These are phyloP conservation scores for Samsoniella hepiali DNA, from an alignment of 2,329 filamentous ascomycete species.

Conservation along the genomic window DNA sequence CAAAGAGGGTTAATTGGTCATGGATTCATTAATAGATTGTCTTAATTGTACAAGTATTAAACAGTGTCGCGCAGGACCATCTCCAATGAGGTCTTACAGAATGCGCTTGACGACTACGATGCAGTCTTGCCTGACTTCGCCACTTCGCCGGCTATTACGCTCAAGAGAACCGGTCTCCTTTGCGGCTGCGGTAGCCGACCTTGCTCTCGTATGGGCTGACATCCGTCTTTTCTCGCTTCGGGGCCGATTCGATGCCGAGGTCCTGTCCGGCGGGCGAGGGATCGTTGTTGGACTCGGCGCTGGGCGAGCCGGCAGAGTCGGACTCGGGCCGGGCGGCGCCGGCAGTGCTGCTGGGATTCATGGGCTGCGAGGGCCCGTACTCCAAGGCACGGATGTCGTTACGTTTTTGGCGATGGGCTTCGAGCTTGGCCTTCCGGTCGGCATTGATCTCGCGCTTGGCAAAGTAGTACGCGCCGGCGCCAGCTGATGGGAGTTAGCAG, in stretches of 20 bases:
- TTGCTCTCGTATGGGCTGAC: conserved; percentile 80
- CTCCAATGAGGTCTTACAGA: neutral
- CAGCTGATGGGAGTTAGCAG: conserved; percentile 53
- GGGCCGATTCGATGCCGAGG: conserved; percentile 65
- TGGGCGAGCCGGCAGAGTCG: conserved; percentile 59
- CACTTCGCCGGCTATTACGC: neutral
- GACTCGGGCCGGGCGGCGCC: conserved; percentile 31
- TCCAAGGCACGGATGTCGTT: conserved; percentile 55
- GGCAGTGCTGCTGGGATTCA: conserved; percentile 30
- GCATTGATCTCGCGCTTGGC: conserved; percentile 93
- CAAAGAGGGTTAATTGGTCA: neutral
- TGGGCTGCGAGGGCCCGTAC: conserved; percentile 39
- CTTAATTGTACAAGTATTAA: conserved; percentile 2
- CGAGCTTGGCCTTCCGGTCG: conserved; percentile 71
- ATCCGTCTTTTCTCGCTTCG: conserved; percentile 60
- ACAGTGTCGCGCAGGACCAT: neutral
- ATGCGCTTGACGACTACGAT: neutral
- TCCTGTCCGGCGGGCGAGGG: conserved; percentile 84
- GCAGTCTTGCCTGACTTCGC: neutral
- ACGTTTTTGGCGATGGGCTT: conserved; percentile 64
- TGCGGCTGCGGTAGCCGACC: conserved; percentile 70
- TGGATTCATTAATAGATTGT: neutral
- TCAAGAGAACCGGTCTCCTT: conserved; percentile 80
- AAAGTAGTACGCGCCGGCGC: conserved; percentile 90
- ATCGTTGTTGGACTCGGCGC: conserved; percentile 69